These are phyloP conservation scores for Tricholoma matsutake DNA, from an alignment of 768 basidiomycete genomes.

Conservation along the genomic window DNA sequence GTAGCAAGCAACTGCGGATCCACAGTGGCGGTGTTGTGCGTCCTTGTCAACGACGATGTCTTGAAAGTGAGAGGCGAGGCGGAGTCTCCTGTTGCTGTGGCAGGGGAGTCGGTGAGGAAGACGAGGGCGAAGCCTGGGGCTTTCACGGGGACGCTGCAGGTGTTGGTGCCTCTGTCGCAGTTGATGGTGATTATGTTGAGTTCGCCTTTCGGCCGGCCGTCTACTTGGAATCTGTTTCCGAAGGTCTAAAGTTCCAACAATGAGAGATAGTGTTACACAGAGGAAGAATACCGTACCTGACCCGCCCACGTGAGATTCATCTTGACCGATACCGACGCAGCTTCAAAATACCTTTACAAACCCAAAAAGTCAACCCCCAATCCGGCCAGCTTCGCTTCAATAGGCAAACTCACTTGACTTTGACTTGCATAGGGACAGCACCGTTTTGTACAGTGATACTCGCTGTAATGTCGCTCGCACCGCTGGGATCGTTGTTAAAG, in stretches of 20 bases:
- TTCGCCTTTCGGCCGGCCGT: constrained; percentile 61
- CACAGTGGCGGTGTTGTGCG: constrained; percentile 53
- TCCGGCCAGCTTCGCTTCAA: background rate
- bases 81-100: constrained; percentile 10
- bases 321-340: constrained; percentile 56
- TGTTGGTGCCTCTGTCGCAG: constrained; percentile 52
- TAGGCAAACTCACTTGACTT: constrained; percentile 47
- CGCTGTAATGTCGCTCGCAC: constrained; percentile 51
- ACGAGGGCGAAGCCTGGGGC: constrained; percentile 77
- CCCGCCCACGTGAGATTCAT: constrained; percentile 76
- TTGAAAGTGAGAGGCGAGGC: constrained; percentile 40
- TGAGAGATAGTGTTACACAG: too few relatives aligned
- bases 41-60: constrained; percentile 56
- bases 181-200: constrained; percentile 53
- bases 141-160: constrained; percentile 60
- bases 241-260: constrained; percentile 44
- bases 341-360: constrained; percentile 48
- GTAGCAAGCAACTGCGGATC: constrained; percentile 54
- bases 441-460: constrained; percentile 47
- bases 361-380: background rate
- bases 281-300: constrained; percentile 42
- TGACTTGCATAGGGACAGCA: constrained; percentile 45
- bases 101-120: constrained; percentile 51
- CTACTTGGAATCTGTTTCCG: constrained; percentile 57
- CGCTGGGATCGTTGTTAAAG: constrained; percentile 60